These are phyloP conservation scores for Rhizoclosmatium sp. DNA, from an alignment of 192 early-diverging fungal species.

Conservation along the genomic window DNA sequence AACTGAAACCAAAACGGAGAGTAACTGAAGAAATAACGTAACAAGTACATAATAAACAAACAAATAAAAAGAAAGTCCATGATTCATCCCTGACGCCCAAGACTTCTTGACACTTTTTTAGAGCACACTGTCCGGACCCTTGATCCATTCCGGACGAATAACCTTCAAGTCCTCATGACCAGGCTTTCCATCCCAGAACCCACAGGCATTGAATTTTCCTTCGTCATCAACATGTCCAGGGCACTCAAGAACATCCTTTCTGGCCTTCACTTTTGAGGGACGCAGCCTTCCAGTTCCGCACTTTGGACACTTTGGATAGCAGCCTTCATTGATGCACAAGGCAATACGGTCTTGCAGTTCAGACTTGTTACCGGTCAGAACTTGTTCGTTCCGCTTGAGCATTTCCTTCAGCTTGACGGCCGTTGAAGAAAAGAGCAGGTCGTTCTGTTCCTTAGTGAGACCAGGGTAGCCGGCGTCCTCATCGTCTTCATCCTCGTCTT, in stretches of 20 bases:
- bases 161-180: not conserved
- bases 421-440: not conserved
- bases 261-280: not conserved
- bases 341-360: slow-evolving; percentile 3
- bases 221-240: slow-evolving; percentile 17
- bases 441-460: not conserved
- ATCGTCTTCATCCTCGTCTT: not conserved
- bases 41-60: too few relatives aligned
- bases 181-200: not conserved
- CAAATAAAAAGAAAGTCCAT: too few relatives aligned
- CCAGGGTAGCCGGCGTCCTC: not conserved
- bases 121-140: not conserved
- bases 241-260: slow-evolving; percentile 1
- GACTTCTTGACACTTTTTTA: not conserved
- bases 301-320: slow-evolving; percentile 23
- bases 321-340: not conserved
- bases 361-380: not conserved
- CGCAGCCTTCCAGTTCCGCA: slow-evolving; percentile 8
- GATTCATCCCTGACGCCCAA: too few relatives aligned
- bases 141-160: slow-evolving; percentile 6
- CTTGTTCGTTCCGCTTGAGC: slow-evolving; percentile 6
- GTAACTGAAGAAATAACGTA: too few relatives aligned
- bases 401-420: slow-evolving; percentile 1
- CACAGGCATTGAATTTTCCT: slow-evolving; percentile 13
- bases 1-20: too few relatives aligned